phyloP scores from a whole-genome alignment of 352 stramenopile genomes.

The Pythium phragmiticola region DNA sequence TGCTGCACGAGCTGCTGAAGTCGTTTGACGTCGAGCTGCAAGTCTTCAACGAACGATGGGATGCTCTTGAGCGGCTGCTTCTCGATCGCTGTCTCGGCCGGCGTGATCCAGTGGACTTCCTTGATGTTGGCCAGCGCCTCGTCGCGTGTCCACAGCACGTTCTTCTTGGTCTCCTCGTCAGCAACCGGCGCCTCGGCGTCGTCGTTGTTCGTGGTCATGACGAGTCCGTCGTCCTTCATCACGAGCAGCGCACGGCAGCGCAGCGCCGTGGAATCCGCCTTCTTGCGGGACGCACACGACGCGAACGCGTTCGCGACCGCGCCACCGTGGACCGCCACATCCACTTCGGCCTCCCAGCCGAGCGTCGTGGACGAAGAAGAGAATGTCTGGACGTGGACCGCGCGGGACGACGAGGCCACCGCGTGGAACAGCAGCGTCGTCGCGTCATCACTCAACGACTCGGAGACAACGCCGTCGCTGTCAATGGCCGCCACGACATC shows the following conservation, averaged over 20 bases:
- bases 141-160: conserved; percentile 72
- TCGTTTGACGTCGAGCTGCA: conserved; percentile 56
- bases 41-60: conserved; percentile 68
- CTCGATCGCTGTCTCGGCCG: conserved; percentile 73
- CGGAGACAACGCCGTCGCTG: conserved; percentile 41
- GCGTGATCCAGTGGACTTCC: conserved; percentile 75
- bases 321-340: conserved; percentile 49
- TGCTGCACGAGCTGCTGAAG: conserved; percentile 51
- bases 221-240: conserved; percentile 66
- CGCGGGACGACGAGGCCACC: conserved; percentile 21
- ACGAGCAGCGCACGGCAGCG: conserved; percentile 63
- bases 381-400: conserved; percentile 49
- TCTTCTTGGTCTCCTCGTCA: conserved; percentile 17
- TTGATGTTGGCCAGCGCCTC: conserved; percentile 78
- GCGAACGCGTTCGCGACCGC: conserved; percentile 52
- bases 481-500: conserved; percentile 42
- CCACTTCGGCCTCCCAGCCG: conserved; percentile 49
- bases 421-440: conserved; percentile 51
- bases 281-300: conserved; percentile 56
- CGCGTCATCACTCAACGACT: conserved; percentile 54
- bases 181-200: conserved; percentile 14
- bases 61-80: conserved; percentile 71
- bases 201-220: conserved; percentile 72
- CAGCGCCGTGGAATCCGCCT: conserved; percentile 32
- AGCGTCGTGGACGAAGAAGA: conserved; percentile 28